Base-by-base conservation (phyloP, 169 alveolate species). In the Plasmodium ovale region DNA sequence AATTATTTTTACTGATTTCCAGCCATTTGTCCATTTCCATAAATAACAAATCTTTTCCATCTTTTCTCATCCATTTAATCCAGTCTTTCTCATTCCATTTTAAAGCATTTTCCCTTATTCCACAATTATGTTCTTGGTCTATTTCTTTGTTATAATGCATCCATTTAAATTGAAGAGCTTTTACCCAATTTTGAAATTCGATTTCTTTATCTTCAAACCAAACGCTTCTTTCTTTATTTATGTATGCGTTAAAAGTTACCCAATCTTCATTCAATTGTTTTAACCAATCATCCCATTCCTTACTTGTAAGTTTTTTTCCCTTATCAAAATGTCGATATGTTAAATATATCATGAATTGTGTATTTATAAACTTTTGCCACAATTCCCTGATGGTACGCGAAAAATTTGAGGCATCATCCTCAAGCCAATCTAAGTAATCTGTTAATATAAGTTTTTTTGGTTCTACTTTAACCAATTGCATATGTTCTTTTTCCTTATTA, bases 401-500 rank as follows among this genome's bases (percentile, higher is more conserved):
- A 27, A 62, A 0, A 62, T 44, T 25, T 33, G 19, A 0, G 10
- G 16, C 51, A 35, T 62, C 37, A 16, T 62, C 21, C 16, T 33
- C 72, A 6, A 62, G 72, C 72, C 72, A 62, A n/a, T 62, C 51
- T 31, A 29, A 29, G 72, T 62, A 62, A 62, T 62, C 72, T 62
- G 72, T 1, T 16, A 62, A 25, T 31, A 33, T 10, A 62, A 62
- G 72, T 27, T 62, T 14, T 62, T 62, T 10, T 62, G 25, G 25
- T 1, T 31, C 56, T 5, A 31, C 16, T 3, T 27, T 31, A 62
- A 27, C n/a, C 2, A 0, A 33, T 33, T 62, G n/a, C n/a, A n/a
- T 9, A 3, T 62, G n/a, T 0, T 25, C 6, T 62, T 9, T 12
- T 62, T n/a, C 49, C 16, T n/a, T 16, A 39, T 39, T 39, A 39